A percentile compares a stretch with the other conserved stretches of the same genome.
Conservation (phyloP, 352 stramenopile genomes). For the Phytophthora meadii region DNA sequence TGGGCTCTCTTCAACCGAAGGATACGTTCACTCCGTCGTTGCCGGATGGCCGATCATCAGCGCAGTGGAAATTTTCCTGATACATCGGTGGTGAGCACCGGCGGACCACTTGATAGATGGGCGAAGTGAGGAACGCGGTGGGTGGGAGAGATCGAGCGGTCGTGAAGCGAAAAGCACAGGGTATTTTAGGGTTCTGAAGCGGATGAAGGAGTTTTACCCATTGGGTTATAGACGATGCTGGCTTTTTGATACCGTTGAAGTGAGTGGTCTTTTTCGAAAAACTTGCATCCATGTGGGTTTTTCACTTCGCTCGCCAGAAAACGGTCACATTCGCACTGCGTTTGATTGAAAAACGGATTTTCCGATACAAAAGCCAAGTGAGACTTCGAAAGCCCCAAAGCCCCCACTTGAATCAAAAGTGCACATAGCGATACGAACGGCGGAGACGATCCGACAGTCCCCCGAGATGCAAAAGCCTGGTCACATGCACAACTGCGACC, state of each 20-base stretch:
- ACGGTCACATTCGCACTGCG: conserved; percentile 5
- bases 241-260: no score
- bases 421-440: conserved; percentile 31
- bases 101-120: conserved; percentile 27
- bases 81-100: conserved; percentile 8
- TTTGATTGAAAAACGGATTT: conserved; percentile 47
- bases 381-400: not conserved
- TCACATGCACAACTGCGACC: conserved; percentile 13
- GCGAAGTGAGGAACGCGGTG: not conserved
- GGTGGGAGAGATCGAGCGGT: conserved; percentile 13
- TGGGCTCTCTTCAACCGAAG: conserved; percentile 18
- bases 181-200: not conserved
- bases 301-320: conserved; percentile 9
- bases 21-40: conserved; percentile 16
- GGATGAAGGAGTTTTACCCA: not conserved
- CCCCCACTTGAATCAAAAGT: conserved; percentile 37
- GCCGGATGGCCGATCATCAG: conserved; percentile 1
- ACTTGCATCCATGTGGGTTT: conserved; percentile 2
- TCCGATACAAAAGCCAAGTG: conserved; percentile 32
- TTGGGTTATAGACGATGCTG: not conserved
- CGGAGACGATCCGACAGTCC: not conserved
- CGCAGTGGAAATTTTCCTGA: conserved; percentile 39
- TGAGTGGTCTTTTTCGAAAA: not conserved
- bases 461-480: conserved; percentile 6
- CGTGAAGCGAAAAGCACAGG: conserved; percentile 8